phyloP scores from a whole-genome alignment of 1,139 yeast species.

The Hanseniaspora gamundiae region DNA sequence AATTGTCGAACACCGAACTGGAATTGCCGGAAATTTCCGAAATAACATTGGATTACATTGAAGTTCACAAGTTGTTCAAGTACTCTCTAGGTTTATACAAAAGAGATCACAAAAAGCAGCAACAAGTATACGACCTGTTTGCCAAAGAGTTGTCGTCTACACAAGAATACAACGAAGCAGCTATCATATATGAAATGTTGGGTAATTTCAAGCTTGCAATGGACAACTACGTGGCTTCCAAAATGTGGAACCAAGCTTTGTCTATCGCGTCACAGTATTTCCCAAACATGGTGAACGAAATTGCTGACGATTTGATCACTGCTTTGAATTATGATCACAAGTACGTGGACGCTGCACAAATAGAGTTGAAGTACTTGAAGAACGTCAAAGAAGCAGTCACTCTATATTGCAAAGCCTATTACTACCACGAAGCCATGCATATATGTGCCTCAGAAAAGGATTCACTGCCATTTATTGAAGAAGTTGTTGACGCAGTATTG shows the following conservation, averaged over 20 bases:
- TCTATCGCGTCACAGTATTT: slow-evolving; percentile 37
- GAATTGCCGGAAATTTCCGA: slow-evolving; percentile 31
- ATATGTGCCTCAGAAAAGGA: slow-evolving; percentile 35
- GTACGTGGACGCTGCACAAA: slow-evolving; percentile 74
- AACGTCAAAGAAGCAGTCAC: slow-evolving; percentile 52
- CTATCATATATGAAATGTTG: slow-evolving; percentile 61
- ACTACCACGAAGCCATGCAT: slow-evolving; percentile 66
- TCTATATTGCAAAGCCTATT: slow-evolving; percentile 63
- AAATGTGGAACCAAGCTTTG: slow-evolving; percentile 79
- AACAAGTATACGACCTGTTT: slow-evolving; percentile 43
- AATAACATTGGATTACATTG: slow-evolving; percentile 61
- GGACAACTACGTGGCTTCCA: slow-evolving; percentile 54
- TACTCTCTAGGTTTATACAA: slow-evolving; percentile 53
- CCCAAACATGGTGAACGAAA: slow-evolving; percentile 28
- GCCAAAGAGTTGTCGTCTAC: slow-evolving; percentile 48
- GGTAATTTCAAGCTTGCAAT: slow-evolving; percentile 47
- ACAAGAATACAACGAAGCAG: slow-evolving; percentile 61
- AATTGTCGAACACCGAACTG: slow-evolving; percentile 43
- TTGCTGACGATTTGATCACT: slow-evolving; percentile 48
- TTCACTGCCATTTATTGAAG: slow-evolving; percentile 37
- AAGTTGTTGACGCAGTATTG: slow-evolving; percentile 57
- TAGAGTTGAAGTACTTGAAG: slow-evolving; percentile 50
- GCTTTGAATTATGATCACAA: slow-evolving; percentile 57
- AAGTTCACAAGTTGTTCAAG: slow-evolving; percentile 61
- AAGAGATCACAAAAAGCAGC: slow-evolving; percentile 44